Percentiles rank a stretch among this genome's conserved stretches.
Conservation (phyloP, 768 basidiomycete genomes). For the Melanogaster broomeanus region DNA sequence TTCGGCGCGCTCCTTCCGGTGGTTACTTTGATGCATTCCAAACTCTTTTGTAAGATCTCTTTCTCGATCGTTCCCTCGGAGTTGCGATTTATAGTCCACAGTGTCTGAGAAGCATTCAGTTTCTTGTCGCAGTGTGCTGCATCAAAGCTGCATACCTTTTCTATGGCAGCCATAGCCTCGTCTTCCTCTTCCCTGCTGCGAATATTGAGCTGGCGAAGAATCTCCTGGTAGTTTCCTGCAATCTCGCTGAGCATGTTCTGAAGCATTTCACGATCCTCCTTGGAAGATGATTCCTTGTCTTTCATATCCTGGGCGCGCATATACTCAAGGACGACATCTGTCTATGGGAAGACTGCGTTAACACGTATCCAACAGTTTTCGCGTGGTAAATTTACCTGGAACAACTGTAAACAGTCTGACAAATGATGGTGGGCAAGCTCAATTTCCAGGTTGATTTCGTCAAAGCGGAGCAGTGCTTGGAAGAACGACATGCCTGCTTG, state of each 20-base stretch:
- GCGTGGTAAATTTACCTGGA: not conserved
- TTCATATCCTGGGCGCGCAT: not conserved
- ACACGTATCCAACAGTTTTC: not conserved
- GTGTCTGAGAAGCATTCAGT: not conserved
- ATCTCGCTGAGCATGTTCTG: not conserved
- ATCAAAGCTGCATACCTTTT: not conserved
- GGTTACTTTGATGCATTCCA: conserved; percentile 1
- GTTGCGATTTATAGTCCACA: not conserved
- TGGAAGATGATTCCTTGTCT: not conserved
- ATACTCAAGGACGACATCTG: not conserved
- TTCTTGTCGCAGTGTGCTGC: no score
- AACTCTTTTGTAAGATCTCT: conserved; percentile 1
- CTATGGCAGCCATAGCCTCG: conserved; percentile 3
- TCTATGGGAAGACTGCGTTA: not conserved
- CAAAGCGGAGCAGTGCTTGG: conserved; percentile 3
- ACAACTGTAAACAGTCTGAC: not conserved
- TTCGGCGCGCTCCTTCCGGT: conserved; percentile 6
- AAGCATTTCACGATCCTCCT: not conserved
- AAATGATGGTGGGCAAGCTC: not conserved
- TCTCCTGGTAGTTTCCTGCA: conserved; percentile 1
- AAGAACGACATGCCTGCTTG: conserved; percentile 5
- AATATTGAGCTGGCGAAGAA: not conserved
- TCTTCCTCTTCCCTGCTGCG: not conserved
- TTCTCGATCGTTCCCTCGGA: not conserved
- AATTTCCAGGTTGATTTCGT: not conserved